Evolutionary conservation across 2,329 filamentous ascomycete genomes (phyloP), one percentile per base, ranked within the genome.

Genomic region (Pseudonectria foliicola): DNA sequence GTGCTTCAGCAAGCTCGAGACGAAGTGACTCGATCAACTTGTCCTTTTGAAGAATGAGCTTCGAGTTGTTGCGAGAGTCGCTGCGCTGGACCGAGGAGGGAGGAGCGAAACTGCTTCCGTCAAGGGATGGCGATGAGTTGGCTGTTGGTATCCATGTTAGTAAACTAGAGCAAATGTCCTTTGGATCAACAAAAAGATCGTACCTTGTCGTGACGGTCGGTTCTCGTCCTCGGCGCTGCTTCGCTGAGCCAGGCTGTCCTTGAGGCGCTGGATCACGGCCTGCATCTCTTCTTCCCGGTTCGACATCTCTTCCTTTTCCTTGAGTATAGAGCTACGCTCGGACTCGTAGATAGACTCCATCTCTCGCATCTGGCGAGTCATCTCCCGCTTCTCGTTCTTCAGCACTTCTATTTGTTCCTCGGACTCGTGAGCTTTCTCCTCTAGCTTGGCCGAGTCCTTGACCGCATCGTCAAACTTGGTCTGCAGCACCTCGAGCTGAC

Each of bases 321-420:
- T 87, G 54, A 86, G 79, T 64, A 90, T 84, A 35, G 85, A 79
- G 54, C 82, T 85, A 44, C 87, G 78, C 63, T 98, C 92, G 29
- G 84, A 80, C 60, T 96, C 90, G 59, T 95, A 93, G 45, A 93
- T 89, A 45, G 81, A 80, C 61, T 95, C 89, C 66, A 95, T 80
- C 59, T 98, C 92, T 45, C 90, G 79, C 54, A 86, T 85, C 61
- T 93, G 83, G 44, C 88, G 77, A 21, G 81, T 77, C 36, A 82
- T 73, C 49, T 96, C 89, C 50, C 85, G 78, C 64, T 92, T 89
- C 54, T 94, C 86, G 52, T 85, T 88, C 54, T 80, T 79, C 35
- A 96, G 70, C 7, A 75, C 68, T 60, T 95, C 88, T 39, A 90
- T 75, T 54, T 82, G 80, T 59, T 90, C 85, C 42, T 92, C 88